Conservation (phyloP, 495 filamentous ascomycete species). For the Melanomma pulvis-pyrius region DNA sequence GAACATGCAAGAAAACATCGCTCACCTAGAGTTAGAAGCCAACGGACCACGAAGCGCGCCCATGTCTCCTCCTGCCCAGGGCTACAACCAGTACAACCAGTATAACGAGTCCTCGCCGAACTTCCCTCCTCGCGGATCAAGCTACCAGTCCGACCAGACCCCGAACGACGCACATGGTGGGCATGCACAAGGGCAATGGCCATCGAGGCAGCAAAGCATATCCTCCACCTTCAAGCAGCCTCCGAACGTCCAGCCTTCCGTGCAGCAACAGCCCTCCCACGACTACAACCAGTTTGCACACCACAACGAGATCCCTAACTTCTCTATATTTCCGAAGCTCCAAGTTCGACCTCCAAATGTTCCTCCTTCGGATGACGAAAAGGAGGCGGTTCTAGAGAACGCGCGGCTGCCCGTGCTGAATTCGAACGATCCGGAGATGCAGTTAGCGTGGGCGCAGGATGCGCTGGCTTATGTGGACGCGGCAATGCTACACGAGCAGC, state of each 20-base stretch:
- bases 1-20: constrained; percentile 89
- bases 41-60: constrained; percentile 44
- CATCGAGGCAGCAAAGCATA: constrained; percentile 32
- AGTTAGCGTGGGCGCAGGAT: constrained; percentile 95
- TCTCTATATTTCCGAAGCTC: constrained; percentile 89
- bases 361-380: constrained; percentile 91
- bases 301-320: constrained; percentile 59
- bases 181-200: constrained; percentile 21
- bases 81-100: constrained; percentile 19
- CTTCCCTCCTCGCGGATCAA: constrained; percentile 30
- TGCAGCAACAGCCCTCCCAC: constrained; percentile 47
- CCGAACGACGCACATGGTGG: constrained; percentile 3
- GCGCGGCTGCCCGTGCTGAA: constrained; percentile 82
- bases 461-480: constrained; percentile 87
- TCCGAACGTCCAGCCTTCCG: constrained; percentile 33
- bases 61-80: constrained; percentile 34
- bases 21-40: constrained; percentile 83
- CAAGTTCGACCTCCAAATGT: constrained; percentile 82
- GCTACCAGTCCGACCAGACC: constrained; percentile 19
- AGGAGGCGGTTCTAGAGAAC: constrained; percentile 81
- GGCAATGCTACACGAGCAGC: constrained; percentile 67
- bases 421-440: constrained; percentile 94
- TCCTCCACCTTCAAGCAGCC: constrained; percentile 38
- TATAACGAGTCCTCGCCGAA: constrained; percentile 1
- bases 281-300: constrained; percentile 36